Base-by-base conservation (phyloP, 1,139 yeast species). In the Saccharomyces hybrid region DNA sequence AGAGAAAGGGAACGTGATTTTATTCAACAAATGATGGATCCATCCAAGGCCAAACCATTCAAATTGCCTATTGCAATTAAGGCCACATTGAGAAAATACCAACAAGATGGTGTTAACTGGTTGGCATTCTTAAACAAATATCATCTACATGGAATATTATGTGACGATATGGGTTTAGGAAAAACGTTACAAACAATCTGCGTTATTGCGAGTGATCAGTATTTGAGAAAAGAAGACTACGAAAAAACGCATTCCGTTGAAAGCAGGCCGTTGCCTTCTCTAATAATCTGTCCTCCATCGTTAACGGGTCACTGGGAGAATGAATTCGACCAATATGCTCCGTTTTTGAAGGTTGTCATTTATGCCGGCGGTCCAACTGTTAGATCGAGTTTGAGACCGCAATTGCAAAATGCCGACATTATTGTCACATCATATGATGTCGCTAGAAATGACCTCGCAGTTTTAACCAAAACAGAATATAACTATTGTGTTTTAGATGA, bases 281-380 rank as follows among this genome's bases (percentile, higher is more conserved):
- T 95, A 62, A 83, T 95, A 51, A 80, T 95, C 27, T 93, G 99
- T 74, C 99, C 99, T 1, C 98, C 99, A 0, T 89, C 98, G 0
- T 80, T 95, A 61, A 90, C 97, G 1, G 99, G 99, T 28, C 99
- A 95, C 72, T 95, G 99, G 99, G 96, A 90, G 69, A 96, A 89
- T 70, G 99, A 95, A 72, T 76, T 95, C 60, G 81, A 82, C 58
- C 93, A 88, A 60, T 95, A 90, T 70, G 89, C 98, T 0, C 96
- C 99, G 49, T 87, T 88, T 62, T 76, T 95, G 73, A 83, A 80
- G 51, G 88, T 88, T 5, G 71, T 88, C 50, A 93, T 90, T 1
- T 93, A 93, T 71, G 96, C 96, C 19, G 99, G 99, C 9, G 85
- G 90, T 6, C 99, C 99, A 3, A 75, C 85, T n/a, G 74, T 79